Percentiles rank a stretch among this genome's conserved stretches.
phyloP scores from a whole-genome alignment of 1,139 yeast genomes.

The Diutina siamensis region DNA sequence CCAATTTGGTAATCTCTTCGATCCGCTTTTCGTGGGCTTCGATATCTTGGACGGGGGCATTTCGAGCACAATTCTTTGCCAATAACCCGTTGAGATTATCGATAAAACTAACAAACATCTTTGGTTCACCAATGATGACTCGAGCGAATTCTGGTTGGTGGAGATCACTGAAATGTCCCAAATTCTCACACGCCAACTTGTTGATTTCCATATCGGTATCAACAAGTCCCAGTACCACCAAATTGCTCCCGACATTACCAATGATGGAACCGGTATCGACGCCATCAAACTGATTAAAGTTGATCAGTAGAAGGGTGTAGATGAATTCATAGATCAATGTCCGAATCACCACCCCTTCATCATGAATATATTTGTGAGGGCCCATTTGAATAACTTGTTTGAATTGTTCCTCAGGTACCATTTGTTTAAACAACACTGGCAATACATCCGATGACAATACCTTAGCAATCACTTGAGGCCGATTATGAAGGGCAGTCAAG shows the following conservation, averaged over 20 bases:
- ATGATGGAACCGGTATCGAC: background rate
- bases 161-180: background rate
- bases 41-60: background rate
- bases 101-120: background rate
- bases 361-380: slow-evolving; percentile 75
- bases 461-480: slow-evolving; percentile 8
- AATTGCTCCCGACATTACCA: background rate
- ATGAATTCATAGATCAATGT: slow-evolving; percentile 65
- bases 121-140: background rate
- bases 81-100: background rate
- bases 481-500: slow-evolving; percentile 47
- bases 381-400: slow-evolving; percentile 72
- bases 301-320: slow-evolving; percentile 24
- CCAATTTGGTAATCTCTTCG: background rate
- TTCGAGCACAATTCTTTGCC: background rate
- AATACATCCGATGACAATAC: slow-evolving; percentile 15
- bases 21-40: slow-evolving; percentile 1
- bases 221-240: background rate
- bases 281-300: background rate
- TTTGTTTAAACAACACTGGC: slow-evolving; percentile 43
- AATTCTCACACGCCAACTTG: background rate
- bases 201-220: background rate
- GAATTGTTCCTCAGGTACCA: slow-evolving; percentile 43
- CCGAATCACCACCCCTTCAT: slow-evolving; percentile 66
- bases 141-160: background rate